phyloP scores from a whole-genome alignment of 371 early-diverging fungal species.

The Lichtheimia corymbifera region DNA sequence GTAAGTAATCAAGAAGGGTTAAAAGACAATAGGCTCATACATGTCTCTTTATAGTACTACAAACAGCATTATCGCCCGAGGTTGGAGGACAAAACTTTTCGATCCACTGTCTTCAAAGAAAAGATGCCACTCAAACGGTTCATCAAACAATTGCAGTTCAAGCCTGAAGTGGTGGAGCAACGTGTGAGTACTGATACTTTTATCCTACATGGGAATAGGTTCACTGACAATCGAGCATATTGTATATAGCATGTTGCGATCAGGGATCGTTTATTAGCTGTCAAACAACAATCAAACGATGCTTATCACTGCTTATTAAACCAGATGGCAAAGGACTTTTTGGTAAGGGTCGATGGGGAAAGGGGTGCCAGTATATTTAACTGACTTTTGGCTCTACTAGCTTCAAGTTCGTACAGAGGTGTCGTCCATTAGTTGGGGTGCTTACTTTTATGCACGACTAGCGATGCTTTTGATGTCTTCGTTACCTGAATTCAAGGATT shows the following conservation, averaged over 20 bases:
- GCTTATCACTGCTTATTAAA: constrained; percentile 66
- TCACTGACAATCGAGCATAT: no score
- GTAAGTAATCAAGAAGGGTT: constrained; percentile 10
- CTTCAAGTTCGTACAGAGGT: constrained; percentile 80
- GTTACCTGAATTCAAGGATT: constrained; percentile 63
- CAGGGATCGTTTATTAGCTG: constrained; percentile 50
- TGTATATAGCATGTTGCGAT: constrained; percentile 48
- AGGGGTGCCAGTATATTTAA: not conserved
- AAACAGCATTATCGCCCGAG: constrained; percentile 8
- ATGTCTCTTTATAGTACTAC: not conserved
- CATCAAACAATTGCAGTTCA: constrained; percentile 13
- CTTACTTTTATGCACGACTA: constrained; percentile 75
- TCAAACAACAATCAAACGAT: constrained; percentile 39
- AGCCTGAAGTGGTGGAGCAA: constrained; percentile 19
- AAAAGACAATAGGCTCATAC: not conserved
- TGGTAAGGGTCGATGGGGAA: constrained; percentile 32
- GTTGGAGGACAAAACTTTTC: constrained; percentile 4
- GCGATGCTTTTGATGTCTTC: constrained; percentile 59
- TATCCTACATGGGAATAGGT: no score
- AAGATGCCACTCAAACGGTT: constrained; percentile 8
- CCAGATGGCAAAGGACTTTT: constrained; percentile 64
- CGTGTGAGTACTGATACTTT: not conserved
- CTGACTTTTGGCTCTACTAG: constrained; percentile 18
- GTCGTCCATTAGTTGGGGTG: constrained; percentile 58
- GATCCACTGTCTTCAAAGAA: constrained; percentile 18